Conservation (phyloP, 805 yeast genomes). For the Hanseniaspora pseudoguilliermondii region DNA sequence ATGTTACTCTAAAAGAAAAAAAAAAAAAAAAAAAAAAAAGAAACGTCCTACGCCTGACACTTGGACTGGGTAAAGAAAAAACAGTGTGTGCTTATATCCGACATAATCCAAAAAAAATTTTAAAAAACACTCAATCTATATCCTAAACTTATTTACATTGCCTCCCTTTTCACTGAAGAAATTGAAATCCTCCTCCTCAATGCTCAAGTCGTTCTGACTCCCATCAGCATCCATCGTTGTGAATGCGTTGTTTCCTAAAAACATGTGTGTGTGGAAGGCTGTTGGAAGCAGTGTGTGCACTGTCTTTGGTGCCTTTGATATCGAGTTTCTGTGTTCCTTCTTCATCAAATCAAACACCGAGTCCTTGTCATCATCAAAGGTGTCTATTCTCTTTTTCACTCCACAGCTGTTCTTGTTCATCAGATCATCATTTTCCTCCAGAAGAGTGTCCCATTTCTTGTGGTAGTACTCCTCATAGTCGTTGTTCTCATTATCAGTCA, state of each 20-base stretch:
- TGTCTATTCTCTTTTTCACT: conserved; percentile 3
- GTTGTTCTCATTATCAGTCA: background rate
- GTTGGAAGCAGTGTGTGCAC: conserved; percentile 48
- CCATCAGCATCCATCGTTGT: conserved; percentile 19
- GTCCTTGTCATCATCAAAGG: conserved; percentile 2
- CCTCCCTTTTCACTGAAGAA: conserved; percentile 11
- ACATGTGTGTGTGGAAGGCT: conserved; percentile 50
- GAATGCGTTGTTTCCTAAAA: conserved; percentile 35
- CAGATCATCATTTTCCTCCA: conserved; percentile 1
- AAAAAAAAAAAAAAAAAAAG: background rate
- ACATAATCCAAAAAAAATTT: background rate
- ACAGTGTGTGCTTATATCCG: background rate
- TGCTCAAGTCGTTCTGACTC: background rate
- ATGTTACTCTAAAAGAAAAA: background rate
- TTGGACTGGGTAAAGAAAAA: too few species aligned
- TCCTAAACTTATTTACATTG: background rate
- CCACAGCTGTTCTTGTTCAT: background rate
- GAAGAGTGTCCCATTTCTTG: conserved; percentile 10
- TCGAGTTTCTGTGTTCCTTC: background rate
- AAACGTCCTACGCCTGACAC: background rate
- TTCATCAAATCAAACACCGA: background rate
- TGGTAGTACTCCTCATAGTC: conserved; percentile 6
- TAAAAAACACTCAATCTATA: background rate
- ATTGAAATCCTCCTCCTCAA: conserved; percentile 6
- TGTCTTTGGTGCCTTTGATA: conserved; percentile 49